Base-by-base conservation (phyloP, 2,329 filamentous ascomycete genomes). In the Leptographium galeiforme region DNA sequence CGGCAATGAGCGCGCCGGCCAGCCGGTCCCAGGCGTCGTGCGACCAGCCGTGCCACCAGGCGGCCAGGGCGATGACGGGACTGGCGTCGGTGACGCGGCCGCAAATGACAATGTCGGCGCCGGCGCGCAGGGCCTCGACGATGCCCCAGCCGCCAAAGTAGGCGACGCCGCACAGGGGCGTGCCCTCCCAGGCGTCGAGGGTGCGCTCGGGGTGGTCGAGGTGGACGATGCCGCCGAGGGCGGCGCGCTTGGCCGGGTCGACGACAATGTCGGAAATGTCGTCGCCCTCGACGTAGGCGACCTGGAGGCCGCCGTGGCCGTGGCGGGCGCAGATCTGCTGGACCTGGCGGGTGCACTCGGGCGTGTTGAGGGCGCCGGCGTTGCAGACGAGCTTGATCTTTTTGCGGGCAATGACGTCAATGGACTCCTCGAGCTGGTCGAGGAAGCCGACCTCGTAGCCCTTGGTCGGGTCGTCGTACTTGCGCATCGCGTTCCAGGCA, bases 11-110 rank as follows among this genome's bases (percentile, higher is more conserved):
- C 0, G 74, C 66, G 0, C 72, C 72, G 0, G 77, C 77, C 6
- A 81, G 65, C 18, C 66, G 59, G 55, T 80, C 70, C 19, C 71
- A 76, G 30, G 73, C 67, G 0, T 65, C 68, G 16, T 72, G 68
- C 0, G 57, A 55, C 78, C 77, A 82, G 1, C 67, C 64, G 52
- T 81, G 70, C 72, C 76, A 81, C 65, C 70, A 81, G 59, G 72
- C 72, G 0, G 77, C 77, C 0, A 76, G 75, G 0, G 73, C 78
- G 54, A 81, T 78, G 0, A 78, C 75, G 0, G 74, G 75, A 2
- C 70, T 72, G 0, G 75, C 74, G 30, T 58, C 57, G 51, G 55
- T 49, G 7, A 57, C 55, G 5, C 74, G 67, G 0, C 74, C 74
- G 52, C 72, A 76, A 2, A 76, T 68, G 48, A 77, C 65, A 25